Conservation (phyloP, 2,329 filamentous ascomycete species). For the Arthrobotrys sphaeroides region DNA sequence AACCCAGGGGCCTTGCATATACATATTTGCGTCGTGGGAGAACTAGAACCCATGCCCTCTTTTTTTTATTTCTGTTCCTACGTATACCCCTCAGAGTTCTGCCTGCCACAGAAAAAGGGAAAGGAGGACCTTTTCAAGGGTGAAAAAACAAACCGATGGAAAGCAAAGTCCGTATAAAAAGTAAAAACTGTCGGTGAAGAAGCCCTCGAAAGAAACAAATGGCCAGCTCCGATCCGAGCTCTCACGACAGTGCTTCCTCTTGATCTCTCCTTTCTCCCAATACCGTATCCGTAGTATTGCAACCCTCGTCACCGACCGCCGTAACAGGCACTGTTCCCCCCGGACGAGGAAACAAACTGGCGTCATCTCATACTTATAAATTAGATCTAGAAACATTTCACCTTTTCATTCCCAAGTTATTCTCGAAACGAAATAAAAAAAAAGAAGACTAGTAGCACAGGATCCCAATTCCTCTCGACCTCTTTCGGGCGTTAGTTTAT, state of each 20-base stretch:
- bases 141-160: slow-evolving; percentile 9
- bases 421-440: slow-evolving; percentile 10
- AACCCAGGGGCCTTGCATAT: slow-evolving; percentile 46
- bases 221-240: slow-evolving; percentile 46
- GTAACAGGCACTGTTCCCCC: neutral
- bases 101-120: slow-evolving; percentile 36
- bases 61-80: slow-evolving; percentile 11
- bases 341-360: slow-evolving; percentile 15
- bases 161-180: slow-evolving; percentile 38
- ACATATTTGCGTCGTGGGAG: slow-evolving; percentile 22
- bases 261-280: slow-evolving; percentile 33
- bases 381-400: slow-evolving; percentile 37
- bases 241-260: slow-evolving; percentile 19
- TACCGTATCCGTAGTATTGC: no score
- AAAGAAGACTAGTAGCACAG: neutral
- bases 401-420: slow-evolving; percentile 16
- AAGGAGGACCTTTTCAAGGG: slow-evolving; percentile 5
- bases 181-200: slow-evolving; percentile 22
- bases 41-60: slow-evolving; percentile 23
- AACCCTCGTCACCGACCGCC: slow-evolving; percentile 17
- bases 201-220: neutral
- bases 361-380: slow-evolving; percentile 42
- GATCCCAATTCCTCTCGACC: neutral
- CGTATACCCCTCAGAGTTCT: slow-evolving; percentile 23
- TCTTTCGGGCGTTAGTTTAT: slow-evolving; percentile 17